These are phyloP conservation scores for Trypanosoma conorhini DNA, from an alignment of 208 protist genomes.

Conservation along the genomic window DNA sequence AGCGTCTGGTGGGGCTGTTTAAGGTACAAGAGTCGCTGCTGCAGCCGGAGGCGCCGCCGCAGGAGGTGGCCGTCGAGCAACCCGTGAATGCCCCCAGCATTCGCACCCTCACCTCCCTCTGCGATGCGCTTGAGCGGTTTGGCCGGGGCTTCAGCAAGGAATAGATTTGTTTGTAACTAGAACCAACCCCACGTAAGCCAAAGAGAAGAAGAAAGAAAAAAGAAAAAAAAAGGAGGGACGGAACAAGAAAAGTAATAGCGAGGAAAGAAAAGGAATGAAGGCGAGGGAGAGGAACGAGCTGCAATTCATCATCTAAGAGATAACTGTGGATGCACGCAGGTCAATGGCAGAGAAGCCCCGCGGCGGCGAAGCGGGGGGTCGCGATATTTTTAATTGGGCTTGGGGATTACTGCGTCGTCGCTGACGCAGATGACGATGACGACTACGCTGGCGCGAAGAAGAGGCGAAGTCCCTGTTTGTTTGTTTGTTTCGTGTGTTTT, in stretches of 20 bases:
- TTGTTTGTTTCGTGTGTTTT: background rate
- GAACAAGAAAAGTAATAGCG: background rate
- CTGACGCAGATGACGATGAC: background rate
- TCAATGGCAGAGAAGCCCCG: background rate
- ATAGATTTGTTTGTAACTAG: slow-evolving; percentile 20
- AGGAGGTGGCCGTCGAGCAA: slow-evolving; percentile 25
- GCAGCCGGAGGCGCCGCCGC: slow-evolving; percentile 34
- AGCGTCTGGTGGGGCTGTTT: slow-evolving; percentile 38
- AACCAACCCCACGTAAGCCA: background rate
- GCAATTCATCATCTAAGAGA: background rate
- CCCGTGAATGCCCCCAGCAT: slow-evolving; percentile 66
- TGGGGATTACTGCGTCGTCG: background rate
- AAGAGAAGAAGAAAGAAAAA: background rate
- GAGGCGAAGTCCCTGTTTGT: background rate
- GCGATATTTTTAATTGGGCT: background rate
- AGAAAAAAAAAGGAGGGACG: background rate
- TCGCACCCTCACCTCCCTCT: slow-evolving; percentile 57
- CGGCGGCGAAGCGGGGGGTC: background rate
- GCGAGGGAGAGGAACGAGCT: background rate
- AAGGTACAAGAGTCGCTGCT: slow-evolving; percentile 47
- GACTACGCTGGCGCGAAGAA: background rate
- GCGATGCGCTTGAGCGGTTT: slow-evolving; percentile 52
- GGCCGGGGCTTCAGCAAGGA: slow-evolving; percentile 21
- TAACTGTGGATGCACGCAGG: background rate
- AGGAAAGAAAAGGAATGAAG: background rate